These are phyloP conservation scores for Melaleuca quinquenervia DNA, from an alignment of 345 rosid species.

Conservation along the genomic window DNA sequence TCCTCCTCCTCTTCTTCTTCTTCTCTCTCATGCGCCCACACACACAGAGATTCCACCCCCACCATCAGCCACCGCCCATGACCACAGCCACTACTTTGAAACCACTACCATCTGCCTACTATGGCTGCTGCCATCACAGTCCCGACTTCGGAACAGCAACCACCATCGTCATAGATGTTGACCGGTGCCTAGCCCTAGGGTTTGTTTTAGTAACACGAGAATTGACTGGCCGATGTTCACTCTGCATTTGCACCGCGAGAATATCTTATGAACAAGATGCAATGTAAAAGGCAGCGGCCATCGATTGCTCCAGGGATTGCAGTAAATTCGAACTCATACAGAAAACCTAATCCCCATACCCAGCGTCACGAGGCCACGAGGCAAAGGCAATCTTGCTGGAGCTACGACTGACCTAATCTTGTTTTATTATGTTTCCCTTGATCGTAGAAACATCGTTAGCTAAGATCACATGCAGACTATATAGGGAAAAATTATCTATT, in stretches of 20 bases:
- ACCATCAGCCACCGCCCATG: background rate
- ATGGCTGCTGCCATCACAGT: background rate
- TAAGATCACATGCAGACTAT: too few species aligned
- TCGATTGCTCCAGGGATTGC: background rate
- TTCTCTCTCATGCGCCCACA: background rate
- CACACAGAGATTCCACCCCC: background rate
- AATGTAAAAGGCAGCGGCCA: background rate
- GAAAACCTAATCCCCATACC: too few species aligned
- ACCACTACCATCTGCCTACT: background rate
- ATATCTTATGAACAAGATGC: background rate
- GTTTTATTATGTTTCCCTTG: too few species aligned
- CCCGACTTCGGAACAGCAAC: background rate
- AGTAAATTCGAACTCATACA: too few species aligned
- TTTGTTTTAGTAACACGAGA: background rate
- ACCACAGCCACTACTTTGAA: background rate
- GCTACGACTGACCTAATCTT: too few species aligned
- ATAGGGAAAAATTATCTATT: too few species aligned
- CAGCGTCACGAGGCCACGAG: too few species aligned
- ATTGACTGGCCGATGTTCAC: background rate
- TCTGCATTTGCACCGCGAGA: background rate
- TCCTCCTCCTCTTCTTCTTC: background rate
- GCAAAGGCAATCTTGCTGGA: too few species aligned
- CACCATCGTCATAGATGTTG: background rate
- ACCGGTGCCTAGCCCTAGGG: background rate
- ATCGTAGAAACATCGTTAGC: too few species aligned